phyloP scores from a whole-genome alignment of 2,329 filamentous ascomycete genomes.

The Cladosporium phlei region DNA sequence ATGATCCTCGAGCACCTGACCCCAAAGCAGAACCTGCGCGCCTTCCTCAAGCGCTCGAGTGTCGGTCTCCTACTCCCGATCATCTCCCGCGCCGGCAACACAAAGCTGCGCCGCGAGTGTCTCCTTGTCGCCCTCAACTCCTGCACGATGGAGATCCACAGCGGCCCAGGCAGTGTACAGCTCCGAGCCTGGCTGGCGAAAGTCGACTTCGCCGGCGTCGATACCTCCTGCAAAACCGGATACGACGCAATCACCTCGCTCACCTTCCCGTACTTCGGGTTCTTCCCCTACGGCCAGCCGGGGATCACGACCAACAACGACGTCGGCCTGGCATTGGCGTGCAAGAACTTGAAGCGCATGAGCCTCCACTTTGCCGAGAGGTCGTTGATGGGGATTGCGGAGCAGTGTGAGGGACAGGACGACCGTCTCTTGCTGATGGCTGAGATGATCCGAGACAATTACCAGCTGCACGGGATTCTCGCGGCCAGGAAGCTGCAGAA shows the following conservation, averaged over 20 bases:
- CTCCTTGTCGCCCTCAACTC: constrained; percentile 7
- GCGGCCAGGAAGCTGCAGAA: no score
- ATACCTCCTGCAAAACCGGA: constrained; percentile 13
- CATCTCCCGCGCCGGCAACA: constrained; percentile 7
- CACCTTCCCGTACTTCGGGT: constrained; percentile 17
- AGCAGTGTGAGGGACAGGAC: no score
- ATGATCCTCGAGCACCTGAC: constrained; percentile 8
- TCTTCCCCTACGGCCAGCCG: constrained; percentile 6
- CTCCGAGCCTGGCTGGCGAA: constrained; percentile 14
- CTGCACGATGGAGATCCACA: constrained; percentile 12
- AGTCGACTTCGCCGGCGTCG: constrained; percentile 2
- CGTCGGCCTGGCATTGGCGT: constrained; percentile 16
- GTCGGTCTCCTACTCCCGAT: constrained; percentile 4
- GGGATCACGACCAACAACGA: constrained; percentile 14
- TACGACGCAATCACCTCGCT: constrained; percentile 18
- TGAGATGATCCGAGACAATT: background rate
- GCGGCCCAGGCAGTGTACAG: constrained; percentile 3
- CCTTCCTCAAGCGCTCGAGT: background rate
- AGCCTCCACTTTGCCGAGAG: constrained; percentile 10
- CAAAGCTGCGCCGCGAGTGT: constrained; percentile 8
- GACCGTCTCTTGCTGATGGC: no score
- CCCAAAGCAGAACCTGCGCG: background rate
- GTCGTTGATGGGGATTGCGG: no score
- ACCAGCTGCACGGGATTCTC: no score
- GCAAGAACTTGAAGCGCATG: constrained; percentile 14